Evolutionary conservation across 2,329 filamentous ascomycete genomes (phyloP).

Genomic region (Plenodomus biglobosus): DNA sequence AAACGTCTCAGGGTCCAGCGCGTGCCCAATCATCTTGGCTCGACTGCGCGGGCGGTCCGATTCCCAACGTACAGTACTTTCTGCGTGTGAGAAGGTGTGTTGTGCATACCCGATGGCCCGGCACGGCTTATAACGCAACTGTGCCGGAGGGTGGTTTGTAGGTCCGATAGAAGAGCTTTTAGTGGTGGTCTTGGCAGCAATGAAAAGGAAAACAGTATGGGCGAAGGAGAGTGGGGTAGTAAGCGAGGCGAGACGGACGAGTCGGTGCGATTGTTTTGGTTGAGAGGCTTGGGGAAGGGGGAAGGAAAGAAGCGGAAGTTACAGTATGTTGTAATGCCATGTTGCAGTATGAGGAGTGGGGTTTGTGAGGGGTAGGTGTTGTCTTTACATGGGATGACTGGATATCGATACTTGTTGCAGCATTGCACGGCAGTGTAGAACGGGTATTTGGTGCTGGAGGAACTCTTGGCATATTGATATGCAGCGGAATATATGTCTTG

Average conservation of each 20-base stretch:
- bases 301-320: background rate
- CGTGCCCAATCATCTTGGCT: background rate
- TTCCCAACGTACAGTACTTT: background rate
- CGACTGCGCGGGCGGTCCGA: background rate
- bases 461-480: background rate
- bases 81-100: background rate
- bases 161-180: background rate
- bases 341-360: background rate
- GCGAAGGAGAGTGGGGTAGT: background rate
- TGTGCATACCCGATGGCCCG: background rate
- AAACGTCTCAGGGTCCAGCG: background rate
- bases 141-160: background rate
- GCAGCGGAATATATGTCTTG: background rate
- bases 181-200: background rate
- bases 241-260: background rate
- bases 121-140: background rate
- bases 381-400: background rate
- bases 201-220: background rate
- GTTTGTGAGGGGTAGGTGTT: background rate
- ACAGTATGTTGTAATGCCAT: background rate
- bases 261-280: background rate
- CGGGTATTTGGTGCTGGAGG: background rate
- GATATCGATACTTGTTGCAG: too few species aligned
- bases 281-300: background rate
- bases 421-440: too few species aligned